Evolutionary conservation across 139 green algal genomes (phyloP).

Genomic region (Chlorella ohadii): DNA sequence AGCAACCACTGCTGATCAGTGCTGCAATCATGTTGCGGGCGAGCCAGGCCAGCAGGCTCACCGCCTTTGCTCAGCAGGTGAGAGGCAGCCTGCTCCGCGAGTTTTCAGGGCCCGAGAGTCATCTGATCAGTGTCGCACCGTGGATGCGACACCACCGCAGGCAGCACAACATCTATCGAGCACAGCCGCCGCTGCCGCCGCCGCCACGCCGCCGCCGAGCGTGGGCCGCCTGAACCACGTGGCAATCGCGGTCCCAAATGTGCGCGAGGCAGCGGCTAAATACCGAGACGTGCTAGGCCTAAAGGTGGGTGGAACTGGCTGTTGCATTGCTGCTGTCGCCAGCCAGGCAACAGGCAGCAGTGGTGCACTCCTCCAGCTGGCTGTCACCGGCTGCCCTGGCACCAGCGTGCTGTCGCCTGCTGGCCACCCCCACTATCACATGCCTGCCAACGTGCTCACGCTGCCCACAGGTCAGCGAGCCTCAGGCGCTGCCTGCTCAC

Average conservation of each 20-base stretch:
- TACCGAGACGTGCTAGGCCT: conserved; percentile 63
- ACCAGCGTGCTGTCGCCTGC: too few relatives aligned
- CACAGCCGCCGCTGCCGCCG: background rate
- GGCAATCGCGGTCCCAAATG: conserved; percentile 69
- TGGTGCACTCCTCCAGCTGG: too few relatives aligned
- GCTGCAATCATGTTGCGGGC: too few relatives aligned
- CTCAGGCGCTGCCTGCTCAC: conserved; percentile 65
- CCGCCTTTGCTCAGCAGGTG: too few relatives aligned
- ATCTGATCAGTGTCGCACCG: too few relatives aligned
- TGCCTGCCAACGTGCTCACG: background rate
- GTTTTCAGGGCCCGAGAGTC: too few relatives aligned
- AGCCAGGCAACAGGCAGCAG: too few relatives aligned
- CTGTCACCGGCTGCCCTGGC: too few relatives aligned
- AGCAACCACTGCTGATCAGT: too few relatives aligned
- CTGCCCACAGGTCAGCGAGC: conserved; percentile 43
- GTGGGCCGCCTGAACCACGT: conserved; percentile 69
- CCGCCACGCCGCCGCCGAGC: background rate
- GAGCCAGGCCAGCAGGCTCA: too few relatives aligned
- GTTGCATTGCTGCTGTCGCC: too few relatives aligned
- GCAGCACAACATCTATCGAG: background rate
- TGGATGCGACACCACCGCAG: background rate
- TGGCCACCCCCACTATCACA: background rate
- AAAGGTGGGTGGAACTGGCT: conserved; percentile 3
- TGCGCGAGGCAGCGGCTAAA: conserved; percentile 53
- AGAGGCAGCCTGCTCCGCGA: too few relatives aligned